Evolutionary conservation across 495 filamentous ascomycete genomes (phyloP).

Genomic region (Daldinia bambusicola): DNA sequence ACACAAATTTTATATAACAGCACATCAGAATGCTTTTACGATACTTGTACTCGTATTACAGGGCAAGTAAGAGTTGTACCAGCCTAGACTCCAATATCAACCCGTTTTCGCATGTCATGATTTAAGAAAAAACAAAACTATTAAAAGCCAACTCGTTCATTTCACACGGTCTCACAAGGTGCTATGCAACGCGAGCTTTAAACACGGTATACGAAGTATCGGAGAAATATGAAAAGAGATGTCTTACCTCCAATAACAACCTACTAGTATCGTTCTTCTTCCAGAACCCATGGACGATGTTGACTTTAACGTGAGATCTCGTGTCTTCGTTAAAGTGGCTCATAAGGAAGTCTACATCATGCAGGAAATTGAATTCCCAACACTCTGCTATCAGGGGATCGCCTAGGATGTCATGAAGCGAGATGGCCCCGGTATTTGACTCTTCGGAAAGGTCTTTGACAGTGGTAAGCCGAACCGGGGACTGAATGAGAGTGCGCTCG

Average conservation of each 20-base stretch:
- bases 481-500: slow-evolving; percentile 51
- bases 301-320: slow-evolving; percentile 69
- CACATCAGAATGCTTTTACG: not conserved
- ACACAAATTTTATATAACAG: not conserved
- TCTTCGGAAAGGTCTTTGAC: slow-evolving; percentile 70
- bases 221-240: not conserved
- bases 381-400: slow-evolving; percentile 85
- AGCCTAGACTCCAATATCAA: not conserved
- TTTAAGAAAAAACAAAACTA: not conserved
- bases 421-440: slow-evolving; percentile 74
- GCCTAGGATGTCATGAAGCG: slow-evolving; percentile 76
- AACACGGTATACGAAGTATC: not conserved
- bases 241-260: slow-evolving; percentile 68
- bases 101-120: not conserved
- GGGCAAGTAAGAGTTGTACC: not conserved
- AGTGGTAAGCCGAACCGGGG: slow-evolving; percentile 78
- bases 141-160: not conserved
- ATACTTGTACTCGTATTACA: not conserved
- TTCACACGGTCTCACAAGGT: not conserved
- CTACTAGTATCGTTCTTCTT: slow-evolving; percentile 73
- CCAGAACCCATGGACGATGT: slow-evolving; percentile 90
- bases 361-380: slow-evolving; percentile 91
- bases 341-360: slow-evolving; percentile 80
- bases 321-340: slow-evolving; percentile 75
- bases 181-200: not conserved